Conservation (phyloP, 768 basidiomycete genomes). For the Suillus luteus region DNA sequence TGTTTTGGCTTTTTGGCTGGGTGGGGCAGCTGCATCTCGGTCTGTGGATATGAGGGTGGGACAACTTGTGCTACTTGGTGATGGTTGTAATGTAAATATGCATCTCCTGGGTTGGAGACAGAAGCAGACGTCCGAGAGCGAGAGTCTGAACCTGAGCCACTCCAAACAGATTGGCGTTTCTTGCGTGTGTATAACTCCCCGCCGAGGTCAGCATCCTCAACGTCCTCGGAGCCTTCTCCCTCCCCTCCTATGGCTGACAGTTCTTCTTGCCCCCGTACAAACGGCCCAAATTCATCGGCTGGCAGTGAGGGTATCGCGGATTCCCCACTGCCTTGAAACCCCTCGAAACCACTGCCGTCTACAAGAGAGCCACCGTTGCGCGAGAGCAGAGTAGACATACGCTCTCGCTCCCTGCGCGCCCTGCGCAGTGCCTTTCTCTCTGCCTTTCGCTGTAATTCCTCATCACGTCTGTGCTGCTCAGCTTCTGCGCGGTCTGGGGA, state of each 20-base stretch:
- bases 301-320: background rate
- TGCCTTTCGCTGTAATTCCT: constrained; percentile 46
- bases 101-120: constrained; percentile 30
- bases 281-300: constrained; percentile 31
- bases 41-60: constrained; percentile 28
- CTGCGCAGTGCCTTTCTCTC: constrained; percentile 48
- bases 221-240: constrained; percentile 30
- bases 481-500: constrained; percentile 39
- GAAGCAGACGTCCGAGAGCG: constrained; percentile 63
- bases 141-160: constrained; percentile 54
- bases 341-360: constrained; percentile 55
- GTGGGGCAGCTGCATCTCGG: constrained; percentile 29
- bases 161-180: constrained; percentile 31
- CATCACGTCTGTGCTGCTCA: constrained; percentile 36
- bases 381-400: constrained; percentile 33
- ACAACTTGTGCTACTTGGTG: constrained; percentile 27
- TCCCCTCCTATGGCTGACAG: constrained; percentile 4
- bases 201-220: constrained; percentile 62
- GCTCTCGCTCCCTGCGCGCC: constrained; percentile 48
- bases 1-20: constrained; percentile 20
- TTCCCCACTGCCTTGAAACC: constrained; percentile 59
- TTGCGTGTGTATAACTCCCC: constrained; percentile 53
- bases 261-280: constrained; percentile 20
- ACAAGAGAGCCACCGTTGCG: constrained; percentile 31
- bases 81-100: constrained; percentile 26